These are phyloP conservation scores for Phytophthora brassicae DNA, from an alignment of 352 stramenopile genomes.

Conservation along the genomic window DNA sequence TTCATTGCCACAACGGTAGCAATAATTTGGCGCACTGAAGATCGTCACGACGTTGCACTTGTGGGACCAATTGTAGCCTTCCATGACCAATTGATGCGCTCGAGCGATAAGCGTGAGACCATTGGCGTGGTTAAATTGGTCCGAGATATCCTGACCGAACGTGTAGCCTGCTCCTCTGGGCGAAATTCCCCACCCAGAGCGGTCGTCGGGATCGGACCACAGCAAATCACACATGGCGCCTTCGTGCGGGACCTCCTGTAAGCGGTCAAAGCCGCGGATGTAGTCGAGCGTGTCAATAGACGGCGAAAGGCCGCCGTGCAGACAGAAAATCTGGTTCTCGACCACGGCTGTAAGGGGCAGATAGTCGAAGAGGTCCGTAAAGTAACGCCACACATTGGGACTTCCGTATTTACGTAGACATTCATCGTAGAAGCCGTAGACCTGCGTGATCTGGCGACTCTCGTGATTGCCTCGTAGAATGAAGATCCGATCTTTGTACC, in stretches of 20 bases:
- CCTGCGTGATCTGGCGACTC: conserved; percentile 76
- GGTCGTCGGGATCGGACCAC: conserved; percentile 98
- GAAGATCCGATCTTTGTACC: conserved; percentile 86
- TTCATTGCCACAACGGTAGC: conserved; percentile 98
- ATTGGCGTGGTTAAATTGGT: conserved; percentile 96
- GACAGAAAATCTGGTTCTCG: conserved; percentile 99
- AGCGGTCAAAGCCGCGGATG: conserved; percentile 94
- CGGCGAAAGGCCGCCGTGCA: conserved; percentile 96
- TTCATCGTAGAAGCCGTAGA: conserved; percentile 87
- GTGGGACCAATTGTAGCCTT: conserved; percentile 91
- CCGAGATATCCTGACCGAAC: conserved; percentile 98
- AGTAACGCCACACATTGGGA: conserved; percentile 98
- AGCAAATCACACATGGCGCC: conserved; percentile 98
- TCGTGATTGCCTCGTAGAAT: conserved; percentile 85
- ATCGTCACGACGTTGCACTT: conserved; percentile 98
- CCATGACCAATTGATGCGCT: conserved; percentile 95
- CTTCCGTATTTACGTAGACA: conserved; percentile 96
- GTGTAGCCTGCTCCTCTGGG: conserved; percentile 97
- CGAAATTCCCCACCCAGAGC: conserved; percentile 98
- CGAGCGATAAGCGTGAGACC: conserved; percentile 98
- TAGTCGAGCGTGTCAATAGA: conserved; percentile 93
- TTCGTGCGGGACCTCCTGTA: conserved; percentile 88
- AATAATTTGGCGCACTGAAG: conserved; percentile 99
- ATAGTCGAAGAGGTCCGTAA: conserved; percentile 93
- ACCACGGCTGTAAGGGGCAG: conserved; percentile 97